Evolutionary conservation across 352 stramenopile genomes (phyloP).

Genomic region (Hyphochytrium catenoides): DNA sequence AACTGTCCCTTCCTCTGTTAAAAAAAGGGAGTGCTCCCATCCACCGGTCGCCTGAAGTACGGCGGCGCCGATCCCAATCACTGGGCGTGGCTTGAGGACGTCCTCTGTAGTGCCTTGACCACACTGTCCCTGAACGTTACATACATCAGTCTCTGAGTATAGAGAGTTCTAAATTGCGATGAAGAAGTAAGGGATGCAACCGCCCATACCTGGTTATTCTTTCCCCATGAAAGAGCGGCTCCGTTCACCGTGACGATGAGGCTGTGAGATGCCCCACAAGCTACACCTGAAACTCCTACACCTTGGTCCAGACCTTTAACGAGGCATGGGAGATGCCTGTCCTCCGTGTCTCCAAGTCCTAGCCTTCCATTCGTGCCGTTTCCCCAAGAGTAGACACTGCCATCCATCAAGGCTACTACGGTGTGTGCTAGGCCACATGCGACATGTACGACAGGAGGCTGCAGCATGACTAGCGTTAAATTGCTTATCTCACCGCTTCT

Average conservation of each 20-base stretch:
- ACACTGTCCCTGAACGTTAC: conserved; percentile 20
- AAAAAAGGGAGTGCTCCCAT: conserved; percentile 57
- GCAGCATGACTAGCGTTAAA: background rate
- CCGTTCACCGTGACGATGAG: conserved; percentile 29
- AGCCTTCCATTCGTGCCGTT: conserved; percentile 57
- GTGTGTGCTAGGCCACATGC: conserved; percentile 15
- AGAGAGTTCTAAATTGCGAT: background rate
- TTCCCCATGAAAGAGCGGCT: conserved; percentile 31
- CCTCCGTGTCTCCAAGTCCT: conserved; percentile 39
- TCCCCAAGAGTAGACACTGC: conserved; percentile 50
- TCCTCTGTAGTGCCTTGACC: conserved; percentile 47
- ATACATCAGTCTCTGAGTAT: background rate
- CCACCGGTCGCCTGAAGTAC: conserved; percentile 2
- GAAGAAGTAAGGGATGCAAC: no score
- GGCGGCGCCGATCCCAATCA: no score
- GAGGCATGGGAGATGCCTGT: conserved; percentile 15
- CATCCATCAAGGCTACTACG: conserved; percentile 12
- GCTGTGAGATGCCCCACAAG: conserved; percentile 44
- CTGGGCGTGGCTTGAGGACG: conserved; percentile 21
- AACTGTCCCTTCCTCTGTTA: conserved; percentile 23
- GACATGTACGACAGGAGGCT: conserved; percentile 10
- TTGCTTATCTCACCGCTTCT: no score
- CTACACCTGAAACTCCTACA: conserved; percentile 18
- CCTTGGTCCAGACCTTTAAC: conserved; percentile 18
- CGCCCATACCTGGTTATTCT: conserved; percentile 36